phyloP scores from a whole-genome alignment of 306 rosid genomes.

The Cucumis cinereus region DNA sequence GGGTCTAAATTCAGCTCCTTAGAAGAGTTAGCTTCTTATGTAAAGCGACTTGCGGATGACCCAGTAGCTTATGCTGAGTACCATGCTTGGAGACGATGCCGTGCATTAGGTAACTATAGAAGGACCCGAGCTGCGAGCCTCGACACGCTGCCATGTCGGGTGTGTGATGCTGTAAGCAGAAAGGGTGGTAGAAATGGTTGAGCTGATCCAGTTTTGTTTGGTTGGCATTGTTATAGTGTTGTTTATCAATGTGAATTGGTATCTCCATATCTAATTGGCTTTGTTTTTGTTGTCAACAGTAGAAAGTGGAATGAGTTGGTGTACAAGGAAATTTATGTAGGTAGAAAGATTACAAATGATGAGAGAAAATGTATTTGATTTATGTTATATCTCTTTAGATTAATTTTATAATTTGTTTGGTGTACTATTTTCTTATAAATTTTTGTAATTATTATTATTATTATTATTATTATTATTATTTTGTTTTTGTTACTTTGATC shows the following conservation, averaged over 20 bases:
- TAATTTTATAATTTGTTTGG: neutral
- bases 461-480: too few species aligned
- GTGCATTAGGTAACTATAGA: conserved; percentile 48
- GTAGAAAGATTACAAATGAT: neutral
- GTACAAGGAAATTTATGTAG: neutral
- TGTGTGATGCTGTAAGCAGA: conserved; percentile 64
- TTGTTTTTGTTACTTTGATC: neutral
- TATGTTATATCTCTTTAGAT: neutral
- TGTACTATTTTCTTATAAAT: neutral
- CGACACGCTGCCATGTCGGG: conserved; percentile 80
- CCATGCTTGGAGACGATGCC: conserved; percentile 98
- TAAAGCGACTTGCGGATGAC: conserved; percentile 57
- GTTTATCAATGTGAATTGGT: neutral
- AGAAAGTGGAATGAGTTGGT: neutral
- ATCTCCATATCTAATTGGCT: neutral
- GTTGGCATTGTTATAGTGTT: neutral
- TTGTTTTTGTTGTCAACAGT: neutral
- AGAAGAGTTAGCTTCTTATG: conserved; percentile 76
- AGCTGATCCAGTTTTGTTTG: neutral
- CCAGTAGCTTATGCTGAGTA: conserved; percentile 86
- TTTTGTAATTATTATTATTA: neutral
- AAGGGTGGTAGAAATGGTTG: conserved; percentile 64
- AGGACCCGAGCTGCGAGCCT: conserved; percentile 74
- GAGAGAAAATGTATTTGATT: neutral
- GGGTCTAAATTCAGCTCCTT: conserved; percentile 61